These are phyloP conservation scores for Hymenoscyphus albidus DNA, from an alignment of 2,329 filamentous ascomycete species.

Conservation along the genomic window DNA sequence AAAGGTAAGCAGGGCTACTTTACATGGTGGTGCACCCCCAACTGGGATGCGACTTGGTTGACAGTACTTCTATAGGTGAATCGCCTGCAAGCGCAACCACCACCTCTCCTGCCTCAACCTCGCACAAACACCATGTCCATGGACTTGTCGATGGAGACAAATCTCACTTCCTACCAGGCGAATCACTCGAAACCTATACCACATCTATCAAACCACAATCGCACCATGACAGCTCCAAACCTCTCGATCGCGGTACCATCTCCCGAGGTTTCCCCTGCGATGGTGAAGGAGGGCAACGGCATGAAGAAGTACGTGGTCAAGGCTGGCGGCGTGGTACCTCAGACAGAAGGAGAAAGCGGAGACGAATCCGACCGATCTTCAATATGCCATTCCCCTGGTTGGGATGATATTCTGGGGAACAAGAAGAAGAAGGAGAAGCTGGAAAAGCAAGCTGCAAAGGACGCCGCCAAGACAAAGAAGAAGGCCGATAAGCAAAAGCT, in stretches of 20 bases:
- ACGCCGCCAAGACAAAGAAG: conserved; percentile 35
- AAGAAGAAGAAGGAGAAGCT: conserved; percentile 43
- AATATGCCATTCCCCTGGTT: conserved; percentile 60
- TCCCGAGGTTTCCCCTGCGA: background rate
- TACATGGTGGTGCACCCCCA: conserved; percentile 12
- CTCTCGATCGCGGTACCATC: conserved; percentile 22
- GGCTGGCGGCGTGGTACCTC: conserved; percentile 19
- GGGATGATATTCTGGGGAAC: conserved; percentile 52
- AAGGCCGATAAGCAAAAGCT: conserved; percentile 41
- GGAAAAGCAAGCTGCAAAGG: conserved; percentile 35
- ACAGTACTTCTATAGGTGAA: conserved; percentile 37
- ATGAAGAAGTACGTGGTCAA: conserved; percentile 23
- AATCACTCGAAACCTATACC: conserved; percentile 16
- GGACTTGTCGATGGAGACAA: background rate
- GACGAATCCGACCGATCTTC: conserved; percentile 31
- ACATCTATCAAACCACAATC: conserved; percentile 12
- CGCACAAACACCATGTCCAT: conserved; percentile 16
- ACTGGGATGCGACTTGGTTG: conserved; percentile 29
- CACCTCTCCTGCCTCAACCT: conserved; percentile 8
- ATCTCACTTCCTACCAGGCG: background rate
- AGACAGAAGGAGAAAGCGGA: conserved; percentile 16
- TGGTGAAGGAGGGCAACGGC: conserved; percentile 10
- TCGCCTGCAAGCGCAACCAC: conserved; percentile 34
- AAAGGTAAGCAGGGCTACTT: conserved; percentile 44
- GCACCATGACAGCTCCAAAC: conserved; percentile 27